Conservation (phyloP, 1,284 basidiomycete genomes). For the Microbotryum violaceum region DNA sequence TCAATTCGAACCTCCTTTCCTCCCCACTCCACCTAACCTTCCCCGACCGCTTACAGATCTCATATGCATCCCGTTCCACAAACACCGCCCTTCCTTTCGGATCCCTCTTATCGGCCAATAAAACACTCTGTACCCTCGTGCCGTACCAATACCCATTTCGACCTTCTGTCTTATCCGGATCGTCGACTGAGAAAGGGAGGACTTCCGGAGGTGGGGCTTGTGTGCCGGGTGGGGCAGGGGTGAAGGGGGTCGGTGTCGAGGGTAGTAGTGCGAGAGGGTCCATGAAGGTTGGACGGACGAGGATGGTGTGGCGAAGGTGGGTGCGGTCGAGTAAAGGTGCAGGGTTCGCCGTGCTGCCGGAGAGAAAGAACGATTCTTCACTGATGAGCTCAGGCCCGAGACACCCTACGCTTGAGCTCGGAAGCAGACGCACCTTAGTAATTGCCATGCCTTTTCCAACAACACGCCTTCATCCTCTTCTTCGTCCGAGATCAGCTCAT, state of each 20-base stretch:
- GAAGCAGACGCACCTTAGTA: conserved; percentile 21
- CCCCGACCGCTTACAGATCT: conserved; percentile 2
- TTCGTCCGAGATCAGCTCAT: neutral
- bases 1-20: conserved; percentile 12
- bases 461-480: conserved; percentile 11
- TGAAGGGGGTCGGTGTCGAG: conserved; percentile 12
- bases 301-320: conserved; percentile 33
- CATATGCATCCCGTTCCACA: conserved; percentile 27
- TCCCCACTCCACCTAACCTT: conserved; percentile 21
- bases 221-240: neutral
- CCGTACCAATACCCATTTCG: conserved; percentile 26
- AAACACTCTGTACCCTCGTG: conserved; percentile 31
- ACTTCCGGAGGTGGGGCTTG: neutral
- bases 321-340: conserved; percentile 21
- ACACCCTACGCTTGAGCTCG: neutral
- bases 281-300: conserved; percentile 31
- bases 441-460: conserved; percentile 14
- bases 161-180: neutral
- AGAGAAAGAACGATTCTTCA: neutral
- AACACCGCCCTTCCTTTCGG: conserved; percentile 15
- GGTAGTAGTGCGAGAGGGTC: conserved; percentile 18
- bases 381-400: neutral
- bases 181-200: neutral
- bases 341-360: conserved; percentile 13
- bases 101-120: conserved; percentile 18